Base-by-base conservation (phyloP, 148 eudicot species). In the Camellia sinensis region DNA sequence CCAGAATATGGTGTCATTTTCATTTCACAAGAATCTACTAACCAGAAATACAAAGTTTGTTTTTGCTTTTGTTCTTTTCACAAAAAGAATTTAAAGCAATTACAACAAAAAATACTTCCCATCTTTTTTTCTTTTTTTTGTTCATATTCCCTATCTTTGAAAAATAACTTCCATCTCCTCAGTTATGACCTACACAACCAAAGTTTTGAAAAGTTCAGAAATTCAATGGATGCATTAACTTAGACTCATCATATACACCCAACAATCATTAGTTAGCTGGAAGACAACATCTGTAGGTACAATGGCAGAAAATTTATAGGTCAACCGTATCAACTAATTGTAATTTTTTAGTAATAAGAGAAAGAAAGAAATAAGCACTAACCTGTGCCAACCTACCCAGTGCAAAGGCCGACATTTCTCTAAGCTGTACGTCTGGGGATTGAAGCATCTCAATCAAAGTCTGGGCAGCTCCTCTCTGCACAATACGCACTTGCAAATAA, bases 301-400 rank as follows among this genome's bases (percentile, higher is more conserved):
- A 19, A 63, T 76, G 75, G 75, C 61, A 54, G 63, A n/a, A 46
- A 73, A 53, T 73, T n/a, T 21, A 21, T 19, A 41, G 71, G 11
- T 15, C 57, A n/a, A n/a, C n/a, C n/a, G n/a, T n/a, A n/a, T n/a
- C n/a, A n/a, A n/a, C n/a, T n/a, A n/a, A n/a, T n/a, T n/a, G n/a
- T n/a, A n/a, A n/a, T n/a, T n/a, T 18, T 37, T 56, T 10, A 44
- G 52, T 22, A 37, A 46, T 44, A 40, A 67, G n/a, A 79, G 44
- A 41, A 74, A 46, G 53, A 45, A 48, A 57, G 56, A 75, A 66
- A 77, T 5, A 77, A 17, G 22, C 71, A 71, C 73, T 80, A 81
- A 93, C 97, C 94, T 95, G 99, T 43, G 97, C 97, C 86, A 95
- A 87, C 80, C 99, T 93, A 79, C 99, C 99, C n/a, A 95, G 89